A percentile compares a stretch with the other conserved stretches of the same genome.
Evolutionary conservation across 2,329 filamentous ascomycete species (phyloP).

Genomic region (Pseudocercospora ulei): DNA sequence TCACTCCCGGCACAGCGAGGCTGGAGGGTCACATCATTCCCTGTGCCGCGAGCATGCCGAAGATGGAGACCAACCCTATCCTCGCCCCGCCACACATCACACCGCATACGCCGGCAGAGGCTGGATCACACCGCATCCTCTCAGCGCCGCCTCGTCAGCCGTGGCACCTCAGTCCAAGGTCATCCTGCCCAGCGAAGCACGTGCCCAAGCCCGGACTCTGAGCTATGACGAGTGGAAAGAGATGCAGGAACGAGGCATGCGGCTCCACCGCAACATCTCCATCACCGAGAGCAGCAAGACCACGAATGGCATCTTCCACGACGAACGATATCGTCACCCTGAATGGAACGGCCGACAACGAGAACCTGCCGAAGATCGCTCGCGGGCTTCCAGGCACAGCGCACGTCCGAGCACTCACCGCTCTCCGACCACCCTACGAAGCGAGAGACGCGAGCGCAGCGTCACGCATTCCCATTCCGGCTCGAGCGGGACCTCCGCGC

Average conservation of each 20-base stretch:
- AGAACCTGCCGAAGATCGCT: constrained; percentile 5
- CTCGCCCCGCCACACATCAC: constrained; percentile 1
- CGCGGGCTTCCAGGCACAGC: not conserved
- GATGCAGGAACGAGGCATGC: constrained; percentile 22
- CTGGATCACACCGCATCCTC: constrained; percentile 33
- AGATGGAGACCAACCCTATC: not conserved
- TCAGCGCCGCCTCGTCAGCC: constrained; percentile 22
- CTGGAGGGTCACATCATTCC: not conserved
- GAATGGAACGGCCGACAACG: constrained; percentile 14
- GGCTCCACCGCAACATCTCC: constrained; percentile 20
- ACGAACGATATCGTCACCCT: constrained; percentile 16
- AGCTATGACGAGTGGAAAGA: constrained; percentile 29
- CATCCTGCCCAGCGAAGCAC: constrained; percentile 19
- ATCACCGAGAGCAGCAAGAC: constrained; percentile 21
- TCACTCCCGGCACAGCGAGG: not conserved
- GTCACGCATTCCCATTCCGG: not conserved
- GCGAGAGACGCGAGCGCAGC: not conserved
- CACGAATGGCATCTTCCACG: constrained; percentile 10
- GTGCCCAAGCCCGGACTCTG: constrained; percentile 20
- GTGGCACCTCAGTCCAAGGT: constrained; percentile 24
- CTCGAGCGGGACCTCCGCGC: not conserved
- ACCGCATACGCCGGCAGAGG: constrained; percentile 30
- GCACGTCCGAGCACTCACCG: constrained; percentile 1
- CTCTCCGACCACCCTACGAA: not conserved
- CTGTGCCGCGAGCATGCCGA: not conserved